Evolutionary conservation across 2,329 filamentous ascomycete species (phyloP).

Genomic region (Trichophaea hybrida): DNA sequence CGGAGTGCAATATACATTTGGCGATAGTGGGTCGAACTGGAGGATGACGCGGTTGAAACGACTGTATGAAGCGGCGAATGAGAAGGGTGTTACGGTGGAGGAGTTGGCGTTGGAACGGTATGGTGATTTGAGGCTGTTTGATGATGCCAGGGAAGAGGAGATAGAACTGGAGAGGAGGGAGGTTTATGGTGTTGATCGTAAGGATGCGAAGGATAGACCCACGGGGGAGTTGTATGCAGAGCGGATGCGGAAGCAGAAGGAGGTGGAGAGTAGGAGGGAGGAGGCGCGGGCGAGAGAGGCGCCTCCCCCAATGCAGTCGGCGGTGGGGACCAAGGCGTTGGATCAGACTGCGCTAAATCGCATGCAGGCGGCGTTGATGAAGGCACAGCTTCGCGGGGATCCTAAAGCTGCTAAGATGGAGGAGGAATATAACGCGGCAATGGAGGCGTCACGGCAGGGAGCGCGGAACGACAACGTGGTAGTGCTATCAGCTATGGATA

Average conservation of each 20-base stretch:
- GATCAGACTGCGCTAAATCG: constrained; percentile 75
- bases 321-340: constrained; percentile 40
- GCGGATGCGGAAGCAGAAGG: constrained; percentile 43
- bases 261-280: constrained; percentile 34
- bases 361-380: constrained; percentile 88
- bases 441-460: constrained; percentile 40
- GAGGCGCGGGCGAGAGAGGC: constrained; percentile 31
- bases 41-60: constrained; percentile 88
- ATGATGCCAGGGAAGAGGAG: constrained; percentile 84
- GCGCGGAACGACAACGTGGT: constrained; percentile 46
- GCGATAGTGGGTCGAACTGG: constrained; percentile 82
- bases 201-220: constrained; percentile 71
- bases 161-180: constrained; percentile 72
- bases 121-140: constrained; percentile 68
- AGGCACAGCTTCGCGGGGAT: constrained; percentile 70
- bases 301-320: constrained; percentile 35
- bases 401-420: constrained; percentile 65
- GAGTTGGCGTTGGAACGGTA: constrained; percentile 72
- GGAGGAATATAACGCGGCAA: constrained; percentile 64
- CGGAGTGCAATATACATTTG: constrained; percentile 69
- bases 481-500: constrained; percentile 76
- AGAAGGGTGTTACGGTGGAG: constrained; percentile 57
- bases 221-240: constrained; percentile 75
- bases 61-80: constrained; percentile 66
- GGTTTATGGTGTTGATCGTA: constrained; percentile 63